Conservation (phyloP, 345 rosid species). For the Dipteronia dyeriana region DNA sequence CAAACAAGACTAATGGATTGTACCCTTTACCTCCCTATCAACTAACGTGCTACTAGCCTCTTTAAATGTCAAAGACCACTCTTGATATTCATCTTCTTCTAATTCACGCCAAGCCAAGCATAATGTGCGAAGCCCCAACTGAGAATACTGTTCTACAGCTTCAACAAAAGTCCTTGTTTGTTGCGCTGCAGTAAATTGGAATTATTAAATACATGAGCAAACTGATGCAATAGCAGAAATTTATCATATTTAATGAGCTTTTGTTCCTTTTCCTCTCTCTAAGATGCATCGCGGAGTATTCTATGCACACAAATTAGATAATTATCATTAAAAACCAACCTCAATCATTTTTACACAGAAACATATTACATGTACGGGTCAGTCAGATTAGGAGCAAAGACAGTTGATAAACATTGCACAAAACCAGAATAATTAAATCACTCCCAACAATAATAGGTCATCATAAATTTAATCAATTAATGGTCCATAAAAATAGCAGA, state of each 20-base stretch:
- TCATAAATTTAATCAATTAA: neutral
- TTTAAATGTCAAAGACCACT: slow-evolving; percentile 85
- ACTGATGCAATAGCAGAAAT: slow-evolving; percentile 5
- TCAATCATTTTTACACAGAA: neutral
- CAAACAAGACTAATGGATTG: slow-evolving; percentile 11
- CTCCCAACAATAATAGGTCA: neutral
- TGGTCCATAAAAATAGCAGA: neutral
- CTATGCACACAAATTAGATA: neutral
- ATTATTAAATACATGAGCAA: slow-evolving; percentile 16
- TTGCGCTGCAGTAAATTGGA: slow-evolving; percentile 58
- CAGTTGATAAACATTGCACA: neutral
- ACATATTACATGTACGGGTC: neutral
- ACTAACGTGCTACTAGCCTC: slow-evolving; percentile 93
- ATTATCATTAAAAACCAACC: slow-evolving; percentile 5
- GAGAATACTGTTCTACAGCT: slow-evolving; percentile 92
- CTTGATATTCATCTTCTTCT: slow-evolving; percentile 75
- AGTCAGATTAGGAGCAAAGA: neutral
- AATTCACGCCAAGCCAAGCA: slow-evolving; percentile 97
- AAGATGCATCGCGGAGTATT: slow-evolving; percentile 1
- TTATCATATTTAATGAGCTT: neutral
- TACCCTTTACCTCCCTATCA: slow-evolving; percentile 87
- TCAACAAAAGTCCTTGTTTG: slow-evolving; percentile 78
- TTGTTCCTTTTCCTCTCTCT: neutral
- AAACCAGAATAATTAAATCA: neutral
- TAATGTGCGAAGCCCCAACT: slow-evolving; percentile 89